These are phyloP conservation scores for Calonectria montana DNA, from an alignment of 2,329 filamentous ascomycete genomes.

Conservation along the genomic window DNA sequence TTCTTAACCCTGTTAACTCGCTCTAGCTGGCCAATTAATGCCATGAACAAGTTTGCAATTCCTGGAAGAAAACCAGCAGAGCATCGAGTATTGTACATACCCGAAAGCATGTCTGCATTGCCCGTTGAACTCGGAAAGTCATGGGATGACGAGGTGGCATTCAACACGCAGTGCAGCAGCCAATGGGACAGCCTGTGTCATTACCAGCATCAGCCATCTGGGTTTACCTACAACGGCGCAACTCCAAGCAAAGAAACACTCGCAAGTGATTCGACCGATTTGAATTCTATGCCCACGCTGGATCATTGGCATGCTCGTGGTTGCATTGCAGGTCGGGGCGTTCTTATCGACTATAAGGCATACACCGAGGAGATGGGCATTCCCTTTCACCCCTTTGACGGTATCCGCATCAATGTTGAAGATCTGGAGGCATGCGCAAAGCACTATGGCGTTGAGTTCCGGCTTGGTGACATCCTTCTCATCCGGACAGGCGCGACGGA, in stretches of 20 bases:
- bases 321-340: constrained; percentile 64
- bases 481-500: constrained; percentile 73
- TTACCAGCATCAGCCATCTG: constrained; percentile 56
- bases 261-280: constrained; percentile 34
- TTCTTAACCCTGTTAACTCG: neutral
- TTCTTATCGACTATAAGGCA: constrained; percentile 65
- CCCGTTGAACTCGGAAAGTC: constrained; percentile 27
- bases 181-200: constrained; percentile 67
- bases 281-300: constrained; percentile 41
- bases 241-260: constrained; percentile 51
- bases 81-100: constrained; percentile 52
- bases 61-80: constrained; percentile 48
- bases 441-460: constrained; percentile 71
- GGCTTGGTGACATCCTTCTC: constrained; percentile 74
- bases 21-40: neutral
- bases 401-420: constrained; percentile 63
- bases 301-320: constrained; percentile 60
- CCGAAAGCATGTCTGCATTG: constrained; percentile 26
- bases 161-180: constrained; percentile 66
- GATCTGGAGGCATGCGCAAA: constrained; percentile 69
- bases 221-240: constrained; percentile 62
- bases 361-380: constrained; percentile 64
- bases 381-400: constrained; percentile 62
- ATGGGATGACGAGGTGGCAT: constrained; percentile 61
- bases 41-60: constrained; percentile 44